Evolutionary conservation across 2,329 filamentous ascomycete genomes (phyloP), one percentile per base, ranked within the genome.

Genomic region (Clonostachys sp.): DNA sequence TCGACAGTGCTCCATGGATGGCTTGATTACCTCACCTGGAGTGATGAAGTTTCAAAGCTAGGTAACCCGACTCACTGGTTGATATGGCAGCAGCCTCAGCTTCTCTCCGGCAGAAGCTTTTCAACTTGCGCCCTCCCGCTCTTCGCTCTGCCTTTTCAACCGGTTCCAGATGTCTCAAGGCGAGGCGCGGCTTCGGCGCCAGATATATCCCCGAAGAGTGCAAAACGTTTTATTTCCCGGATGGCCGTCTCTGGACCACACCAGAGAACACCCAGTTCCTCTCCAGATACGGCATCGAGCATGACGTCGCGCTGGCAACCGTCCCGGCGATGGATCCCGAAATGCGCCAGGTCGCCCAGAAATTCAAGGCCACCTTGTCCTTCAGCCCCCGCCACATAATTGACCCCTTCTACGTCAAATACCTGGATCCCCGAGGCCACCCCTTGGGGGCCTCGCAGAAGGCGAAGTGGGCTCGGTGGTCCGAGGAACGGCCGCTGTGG

Each of bases 351-450:
- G 46, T 50, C 33, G 53, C 59, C 44, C 8, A 30, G 24, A 30
- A 30, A 30, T 30, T 30, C 24, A 30, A 4, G 24, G 24, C 24
- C 24, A 51, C 46, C 3, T 38, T 67, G 8, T 53, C 52, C 16
- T 63, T 60, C 44, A 58, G 54, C 17, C 48, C 57, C 10, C 45
- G 48, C 9, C 61, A 71, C 50, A 52, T 64, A 46, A 51, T 71
- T 42, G 56, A 63, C 33, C 60, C 61, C 5, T 59, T 60, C 48
- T 58, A 70, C 46, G 51, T 65, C 13, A 53, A 53, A 6, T 66
- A 57, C 47, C 57, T 72, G 17, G 58, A 59, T 6, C 58, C 61
- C 2, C 55, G 56, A 10, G 63, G 61, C 6, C 63, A 71, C 44
- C 60, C 68, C 1, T 49, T 67, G 18, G 48, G 52, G 5, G 51